Conservation (phyloP, 164 flowering plant genomes). For the Umbilicus rupestris region DNA sequence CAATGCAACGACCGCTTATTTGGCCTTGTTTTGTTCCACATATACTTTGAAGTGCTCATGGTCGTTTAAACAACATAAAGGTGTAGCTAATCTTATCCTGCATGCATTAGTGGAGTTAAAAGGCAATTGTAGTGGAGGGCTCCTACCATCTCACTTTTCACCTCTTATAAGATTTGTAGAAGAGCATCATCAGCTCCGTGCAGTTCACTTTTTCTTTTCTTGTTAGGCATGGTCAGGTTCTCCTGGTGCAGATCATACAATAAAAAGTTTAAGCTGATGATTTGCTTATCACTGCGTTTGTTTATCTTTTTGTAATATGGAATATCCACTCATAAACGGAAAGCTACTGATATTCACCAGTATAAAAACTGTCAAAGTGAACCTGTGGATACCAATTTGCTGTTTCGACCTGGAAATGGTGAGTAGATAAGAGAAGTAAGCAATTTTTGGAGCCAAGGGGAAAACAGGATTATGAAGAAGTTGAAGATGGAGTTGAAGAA, state of each 20-base stretch:
- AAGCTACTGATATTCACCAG: not conserved
- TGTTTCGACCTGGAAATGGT: not conserved
- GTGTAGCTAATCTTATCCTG: not conserved
- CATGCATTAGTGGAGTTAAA: not conserved
- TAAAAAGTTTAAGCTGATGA: not conserved
- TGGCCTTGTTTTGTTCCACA: too few species aligned
- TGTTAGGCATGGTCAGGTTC: conserved; percentile 2
- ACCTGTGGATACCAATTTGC: not conserved
- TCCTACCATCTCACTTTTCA: conserved; percentile 3
- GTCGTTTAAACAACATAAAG: not conserved
- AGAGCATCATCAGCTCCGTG: not conserved
- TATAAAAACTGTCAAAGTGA: not conserved
- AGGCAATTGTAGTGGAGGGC: not conserved
- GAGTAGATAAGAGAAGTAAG: not conserved
- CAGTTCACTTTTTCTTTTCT: not conserved
- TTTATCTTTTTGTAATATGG: not conserved
- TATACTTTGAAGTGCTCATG: not conserved
- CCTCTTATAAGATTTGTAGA: not conserved
- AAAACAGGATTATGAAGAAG: not conserved
- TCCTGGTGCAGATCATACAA: not conserved
- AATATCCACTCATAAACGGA: not conserved
- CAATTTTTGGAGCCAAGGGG: not conserved
- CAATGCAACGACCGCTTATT: too few species aligned
- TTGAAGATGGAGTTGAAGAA: conserved; percentile 18
- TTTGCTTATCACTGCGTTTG: not conserved